A percentile compares a stretch with the other conserved stretches of the same genome.
phyloP scores from a whole-genome alignment of 495 filamentous ascomycete genomes.

The Aspergillus egyptiacus region DNA sequence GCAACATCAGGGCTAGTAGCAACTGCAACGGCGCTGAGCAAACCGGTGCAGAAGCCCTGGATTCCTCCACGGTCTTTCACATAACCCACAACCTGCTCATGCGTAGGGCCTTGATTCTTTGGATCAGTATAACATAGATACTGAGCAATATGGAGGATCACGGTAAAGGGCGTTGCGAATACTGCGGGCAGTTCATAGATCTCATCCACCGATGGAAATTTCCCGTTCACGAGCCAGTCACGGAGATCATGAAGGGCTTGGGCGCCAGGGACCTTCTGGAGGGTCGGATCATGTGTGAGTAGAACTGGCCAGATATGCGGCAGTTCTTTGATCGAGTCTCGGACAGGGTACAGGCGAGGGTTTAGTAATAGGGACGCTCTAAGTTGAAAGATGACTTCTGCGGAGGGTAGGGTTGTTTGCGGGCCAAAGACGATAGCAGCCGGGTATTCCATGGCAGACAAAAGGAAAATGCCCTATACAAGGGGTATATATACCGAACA shows the following conservation, averaged over 20 bases:
- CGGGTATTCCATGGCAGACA: not conserved
- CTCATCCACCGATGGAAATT: not conserved
- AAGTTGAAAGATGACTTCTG: not conserved
- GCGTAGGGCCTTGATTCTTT: not conserved
- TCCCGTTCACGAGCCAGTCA: not conserved
- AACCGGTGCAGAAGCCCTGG: slow-evolving; percentile 35
- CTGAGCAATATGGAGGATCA: not conserved
- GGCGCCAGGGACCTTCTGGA: not conserved
- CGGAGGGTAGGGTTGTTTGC: not conserved
- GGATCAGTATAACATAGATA: not conserved
- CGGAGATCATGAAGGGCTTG: not conserved
- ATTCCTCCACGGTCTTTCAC: not conserved
- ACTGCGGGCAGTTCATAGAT: not conserved
- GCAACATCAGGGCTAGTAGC: slow-evolving; percentile 15
- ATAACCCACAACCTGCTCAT: not conserved
- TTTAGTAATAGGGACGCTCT: not conserved
- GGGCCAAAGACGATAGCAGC: slow-evolving; percentile 1
- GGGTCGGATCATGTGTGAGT: not conserved
- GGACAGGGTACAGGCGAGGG: not conserved
- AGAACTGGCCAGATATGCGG: not conserved
- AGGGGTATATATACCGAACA: too few species aligned
- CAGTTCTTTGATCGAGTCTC: not conserved
- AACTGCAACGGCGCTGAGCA: slow-evolving; percentile 33
- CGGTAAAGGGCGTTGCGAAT: slow-evolving; percentile 1
- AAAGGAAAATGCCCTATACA: not conserved